A percentile compares a stretch with the other conserved stretches of the same genome.
Evolutionary conservation across 306 rosid genomes (phyloP).

Genomic region (Senna tora): DNA sequence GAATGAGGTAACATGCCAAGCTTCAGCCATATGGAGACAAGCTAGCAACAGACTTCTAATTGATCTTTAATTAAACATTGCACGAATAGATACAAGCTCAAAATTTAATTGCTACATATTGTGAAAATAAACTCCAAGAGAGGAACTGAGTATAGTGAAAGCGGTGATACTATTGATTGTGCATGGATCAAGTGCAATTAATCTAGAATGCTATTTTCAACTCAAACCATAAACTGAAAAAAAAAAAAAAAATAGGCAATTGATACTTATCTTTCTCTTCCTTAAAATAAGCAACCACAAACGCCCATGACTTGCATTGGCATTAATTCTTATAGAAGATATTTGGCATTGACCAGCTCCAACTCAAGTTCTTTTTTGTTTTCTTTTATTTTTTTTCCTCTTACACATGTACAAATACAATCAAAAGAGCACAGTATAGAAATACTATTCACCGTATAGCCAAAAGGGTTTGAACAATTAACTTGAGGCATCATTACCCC

Average conservation of each 20-base stretch:
- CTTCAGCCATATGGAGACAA: conserved; percentile 22
- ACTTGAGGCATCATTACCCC: conserved; percentile 17
- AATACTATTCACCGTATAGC: conserved; percentile 20
- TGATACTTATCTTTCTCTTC: conserved; percentile 18
- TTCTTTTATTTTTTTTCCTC: no score
- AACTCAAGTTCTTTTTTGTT: background rate
- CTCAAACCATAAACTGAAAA: conserved; percentile 5
- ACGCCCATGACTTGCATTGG: background rate
- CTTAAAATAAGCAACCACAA: background rate
- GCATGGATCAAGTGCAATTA: background rate
- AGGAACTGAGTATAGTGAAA: conserved; percentile 8
- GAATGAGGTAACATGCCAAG: conserved; percentile 24
- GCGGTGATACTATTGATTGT: conserved; percentile 7
- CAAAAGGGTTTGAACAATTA: conserved; percentile 29
- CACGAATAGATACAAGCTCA: background rate
- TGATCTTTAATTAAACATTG: conserved; percentile 20
- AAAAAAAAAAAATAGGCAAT: background rate
- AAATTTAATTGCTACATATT: background rate
- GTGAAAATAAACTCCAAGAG: conserved; percentile 2
- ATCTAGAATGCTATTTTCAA: conserved; percentile 16
- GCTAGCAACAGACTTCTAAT: conserved; percentile 6
- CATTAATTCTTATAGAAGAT: conserved; percentile 1
- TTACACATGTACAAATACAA: background rate
- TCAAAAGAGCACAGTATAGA: conserved; percentile 6
- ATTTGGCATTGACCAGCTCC: conserved; percentile 25